Evolutionary conservation across 345 rosid genomes (phyloP).

Genomic region (Heritiera fomes): DNA sequence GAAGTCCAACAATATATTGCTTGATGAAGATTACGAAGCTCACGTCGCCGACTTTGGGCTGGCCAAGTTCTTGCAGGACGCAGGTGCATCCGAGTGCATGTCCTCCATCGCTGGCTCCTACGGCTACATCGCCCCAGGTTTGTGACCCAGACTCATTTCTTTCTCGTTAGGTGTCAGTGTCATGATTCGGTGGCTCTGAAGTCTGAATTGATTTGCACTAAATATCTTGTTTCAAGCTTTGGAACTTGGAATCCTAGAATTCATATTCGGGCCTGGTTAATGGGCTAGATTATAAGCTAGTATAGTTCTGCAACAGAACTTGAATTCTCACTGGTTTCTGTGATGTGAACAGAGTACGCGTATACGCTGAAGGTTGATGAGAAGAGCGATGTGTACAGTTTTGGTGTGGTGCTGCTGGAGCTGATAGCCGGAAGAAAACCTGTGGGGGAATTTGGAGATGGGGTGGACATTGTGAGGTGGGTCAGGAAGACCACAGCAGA

Average conservation of each 20-base stretch:
- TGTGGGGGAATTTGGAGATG: slow-evolving; percentile 93
- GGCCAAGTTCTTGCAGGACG: slow-evolving; percentile 81
- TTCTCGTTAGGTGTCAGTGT: not conserved
- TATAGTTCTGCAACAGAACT: not conserved
- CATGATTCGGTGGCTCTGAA: not conserved
- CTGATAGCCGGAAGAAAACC: slow-evolving; percentile 81
- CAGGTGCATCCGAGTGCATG: slow-evolving; percentile 89
- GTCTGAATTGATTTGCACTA: not conserved
- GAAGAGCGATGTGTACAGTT: slow-evolving; percentile 94
- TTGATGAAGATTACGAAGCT: slow-evolving; percentile 79
- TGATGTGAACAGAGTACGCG: slow-evolving; percentile 62
- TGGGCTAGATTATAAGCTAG: not conserved
- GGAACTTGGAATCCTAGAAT: not conserved
- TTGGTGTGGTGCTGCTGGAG: slow-evolving; percentile 84
- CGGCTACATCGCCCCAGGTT: slow-evolving; percentile 97
- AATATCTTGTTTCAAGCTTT: not conserved
- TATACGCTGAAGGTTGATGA: slow-evolving; percentile 85
- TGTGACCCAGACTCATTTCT: not conserved
- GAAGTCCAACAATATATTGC: slow-evolving; percentile 81
- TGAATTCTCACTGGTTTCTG: not conserved
- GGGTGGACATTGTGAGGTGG: slow-evolving; percentile 95
- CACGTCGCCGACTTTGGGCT: slow-evolving; percentile 96
- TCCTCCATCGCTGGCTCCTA: slow-evolving; percentile 88
- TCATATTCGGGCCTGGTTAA: not conserved
- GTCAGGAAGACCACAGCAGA: slow-evolving; percentile 67